These are phyloP conservation scores for Leccinum obscurum DNA, from an alignment of 768 basidiomycete genomes.

Conservation along the genomic window DNA sequence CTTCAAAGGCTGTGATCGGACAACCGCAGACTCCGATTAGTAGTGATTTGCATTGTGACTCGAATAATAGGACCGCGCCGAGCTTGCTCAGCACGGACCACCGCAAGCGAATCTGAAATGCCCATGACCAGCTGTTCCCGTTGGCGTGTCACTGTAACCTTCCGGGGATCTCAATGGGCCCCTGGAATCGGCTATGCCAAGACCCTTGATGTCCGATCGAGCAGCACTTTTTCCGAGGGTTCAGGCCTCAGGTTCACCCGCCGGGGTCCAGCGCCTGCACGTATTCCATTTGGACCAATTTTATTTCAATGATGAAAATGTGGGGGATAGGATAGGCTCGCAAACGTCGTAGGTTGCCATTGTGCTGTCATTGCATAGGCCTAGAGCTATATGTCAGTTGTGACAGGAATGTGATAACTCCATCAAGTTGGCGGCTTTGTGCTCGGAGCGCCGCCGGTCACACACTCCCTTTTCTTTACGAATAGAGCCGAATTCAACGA, in stretches of 20 bases:
- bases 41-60: neutral
- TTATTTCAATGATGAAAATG: too few relatives aligned
- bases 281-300: neutral
- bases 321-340: too few relatives aligned
- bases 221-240: neutral
- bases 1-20: neutral
- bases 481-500: neutral
- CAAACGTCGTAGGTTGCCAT: too few relatives aligned
- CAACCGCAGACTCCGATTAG: neutral
- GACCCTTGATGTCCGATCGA: neutral
- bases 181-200: neutral
- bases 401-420: constrained; percentile 14
- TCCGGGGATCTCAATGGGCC: neutral
- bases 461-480: neutral
- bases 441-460: neutral
- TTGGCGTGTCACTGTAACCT: neutral
- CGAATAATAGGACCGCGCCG: too few relatives aligned
- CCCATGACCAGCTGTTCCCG: neutral
- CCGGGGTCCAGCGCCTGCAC: neutral
- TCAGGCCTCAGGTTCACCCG: neutral
- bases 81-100: neutral
- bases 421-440: neutral
- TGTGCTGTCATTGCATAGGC: too few relatives aligned
- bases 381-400: neutral
- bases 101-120: neutral